Evolutionary conservation across 257 asterid genomes (phyloP).

Genomic region (Euphrasia confusa): DNA sequence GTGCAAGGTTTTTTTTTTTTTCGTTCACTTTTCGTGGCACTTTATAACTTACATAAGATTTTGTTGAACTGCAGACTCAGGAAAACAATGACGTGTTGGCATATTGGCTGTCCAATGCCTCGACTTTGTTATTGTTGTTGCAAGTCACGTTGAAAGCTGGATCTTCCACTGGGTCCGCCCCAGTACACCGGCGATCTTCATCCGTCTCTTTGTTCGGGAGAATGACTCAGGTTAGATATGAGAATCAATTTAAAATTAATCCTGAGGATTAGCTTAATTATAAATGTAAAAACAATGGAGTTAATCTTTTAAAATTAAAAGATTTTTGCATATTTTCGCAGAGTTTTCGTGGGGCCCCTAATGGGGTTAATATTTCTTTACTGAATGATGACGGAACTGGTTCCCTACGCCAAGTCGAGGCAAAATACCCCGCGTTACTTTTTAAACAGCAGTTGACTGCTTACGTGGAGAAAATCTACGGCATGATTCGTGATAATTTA

Average conservation of each 20-base stretch:
- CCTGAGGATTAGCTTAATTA: not conserved
- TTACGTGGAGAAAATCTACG: constrained; percentile 82
- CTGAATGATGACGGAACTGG: constrained; percentile 56
- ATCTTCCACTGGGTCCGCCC: constrained; percentile 71
- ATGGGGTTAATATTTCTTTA: constrained; percentile 63
- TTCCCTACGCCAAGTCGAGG: constrained; percentile 80
- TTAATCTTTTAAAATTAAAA: not conserved
- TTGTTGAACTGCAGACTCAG: constrained; percentile 52
- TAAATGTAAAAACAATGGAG: not conserved
- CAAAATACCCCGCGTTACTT: constrained; percentile 94
- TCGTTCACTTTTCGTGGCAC: constrained; percentile 10
- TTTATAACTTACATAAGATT: constrained; percentile 17
- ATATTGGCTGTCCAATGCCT: constrained; percentile 94
- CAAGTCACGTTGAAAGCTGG: constrained; percentile 97
- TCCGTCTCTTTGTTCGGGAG: constrained; percentile 94
- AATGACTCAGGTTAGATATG: constrained; percentile 74
- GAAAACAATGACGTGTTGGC: constrained; percentile 88
- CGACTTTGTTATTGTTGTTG: constrained; percentile 82
- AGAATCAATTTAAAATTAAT: not conserved
- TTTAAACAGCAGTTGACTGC: constrained; percentile 91
- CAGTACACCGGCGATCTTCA: constrained; percentile 80
- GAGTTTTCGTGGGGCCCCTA: constrained; percentile 93
- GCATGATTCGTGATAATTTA: constrained; percentile 84
- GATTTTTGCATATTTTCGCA: constrained; percentile 21
- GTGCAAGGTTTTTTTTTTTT: not conserved